Percentiles rank a stretch among this genome's conserved stretches.
phyloP scores from a whole-genome alignment of 2,329 filamentous ascomycete genomes.

The Pseudopyricularia cyperi region DNA sequence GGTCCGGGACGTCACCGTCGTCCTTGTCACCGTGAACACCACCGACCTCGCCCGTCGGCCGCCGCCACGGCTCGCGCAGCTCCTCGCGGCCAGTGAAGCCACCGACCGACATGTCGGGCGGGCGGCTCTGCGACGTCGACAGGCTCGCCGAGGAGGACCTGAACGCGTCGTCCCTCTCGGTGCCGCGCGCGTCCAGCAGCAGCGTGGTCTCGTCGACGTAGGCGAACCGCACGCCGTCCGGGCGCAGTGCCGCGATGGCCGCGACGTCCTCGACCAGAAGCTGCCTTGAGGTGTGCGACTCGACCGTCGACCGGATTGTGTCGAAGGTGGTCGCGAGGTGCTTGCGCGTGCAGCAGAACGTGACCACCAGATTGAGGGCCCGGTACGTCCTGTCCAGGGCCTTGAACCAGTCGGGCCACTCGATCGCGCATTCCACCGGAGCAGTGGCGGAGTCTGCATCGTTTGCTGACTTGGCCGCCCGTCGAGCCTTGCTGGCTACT shows the following conservation, averaged over 20 bases:
- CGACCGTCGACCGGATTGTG: slow-evolving; percentile 73
- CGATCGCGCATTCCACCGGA: slow-evolving; percentile 20
- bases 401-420: slow-evolving; percentile 67
- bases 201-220: slow-evolving; percentile 80
- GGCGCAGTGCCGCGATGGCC: slow-evolving; percentile 64
- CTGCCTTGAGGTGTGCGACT: slow-evolving; percentile 62
- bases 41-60: too few species aligned
- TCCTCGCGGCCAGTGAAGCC: slow-evolving; percentile 37
- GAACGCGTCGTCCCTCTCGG: slow-evolving; percentile 51
- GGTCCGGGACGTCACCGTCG: slow-evolving; percentile 12
- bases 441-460: not conserved
- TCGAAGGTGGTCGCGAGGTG: slow-evolving; percentile 86
- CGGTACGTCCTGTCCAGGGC: slow-evolving; percentile 63
- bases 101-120: slow-evolving; percentile 42
- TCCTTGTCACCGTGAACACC: slow-evolving; percentile 10
- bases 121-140: slow-evolving; percentile 33
- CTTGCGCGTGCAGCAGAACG: slow-evolving; percentile 87
- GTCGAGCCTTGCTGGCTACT: not conserved
- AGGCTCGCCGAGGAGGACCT: slow-evolving; percentile 40
- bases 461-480: not conserved
- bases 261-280: slow-evolving; percentile 70
- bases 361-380: slow-evolving; percentile 85
- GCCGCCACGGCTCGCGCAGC: slow-evolving; percentile 12
- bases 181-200: slow-evolving; percentile 64
- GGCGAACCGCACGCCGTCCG: slow-evolving; percentile 65